Conservation (phyloP, 2,329 filamentous ascomycete genomes). For the Rhexocercosporidium sp. region DNA sequence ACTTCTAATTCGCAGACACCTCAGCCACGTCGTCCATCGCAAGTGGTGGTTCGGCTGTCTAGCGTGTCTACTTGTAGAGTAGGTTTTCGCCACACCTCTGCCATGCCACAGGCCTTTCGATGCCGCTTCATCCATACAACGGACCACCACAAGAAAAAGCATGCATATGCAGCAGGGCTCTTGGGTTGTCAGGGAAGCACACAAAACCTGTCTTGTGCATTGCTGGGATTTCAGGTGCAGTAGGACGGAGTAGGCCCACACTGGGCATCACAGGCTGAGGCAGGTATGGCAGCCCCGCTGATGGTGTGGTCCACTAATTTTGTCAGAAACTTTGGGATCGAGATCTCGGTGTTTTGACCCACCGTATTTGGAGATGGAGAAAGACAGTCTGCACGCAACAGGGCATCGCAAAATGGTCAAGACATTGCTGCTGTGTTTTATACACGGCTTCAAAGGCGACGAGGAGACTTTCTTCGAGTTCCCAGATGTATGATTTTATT, state of each 20-base stretch:
- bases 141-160: too few species aligned
- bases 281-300: background rate
- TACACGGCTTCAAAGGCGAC: conserved; percentile 76
- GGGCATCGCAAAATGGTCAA: conserved; percentile 51
- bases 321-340: background rate
- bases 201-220: conserved; percentile 6
- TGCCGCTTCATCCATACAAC: too few species aligned
- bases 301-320: background rate
- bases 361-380: too few species aligned
- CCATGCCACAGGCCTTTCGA: background rate
- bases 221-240: background rate
- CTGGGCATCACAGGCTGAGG: background rate
- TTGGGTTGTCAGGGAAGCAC: background rate
- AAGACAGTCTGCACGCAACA: too few species aligned
- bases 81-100: background rate
- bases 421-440: conserved; percentile 73
- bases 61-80: too few species aligned
- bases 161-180: background rate
- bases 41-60: too few species aligned
- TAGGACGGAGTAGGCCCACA: background rate
- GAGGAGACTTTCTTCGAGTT: conserved; percentile 74
- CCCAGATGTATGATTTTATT: conserved; percentile 50
- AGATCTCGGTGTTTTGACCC: background rate
- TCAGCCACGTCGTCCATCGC: too few species aligned
- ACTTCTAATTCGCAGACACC: too few species aligned